These are phyloP conservation scores for Artemisia argyi DNA, from an alignment of 129 eudicot species.

Conservation along the genomic window DNA sequence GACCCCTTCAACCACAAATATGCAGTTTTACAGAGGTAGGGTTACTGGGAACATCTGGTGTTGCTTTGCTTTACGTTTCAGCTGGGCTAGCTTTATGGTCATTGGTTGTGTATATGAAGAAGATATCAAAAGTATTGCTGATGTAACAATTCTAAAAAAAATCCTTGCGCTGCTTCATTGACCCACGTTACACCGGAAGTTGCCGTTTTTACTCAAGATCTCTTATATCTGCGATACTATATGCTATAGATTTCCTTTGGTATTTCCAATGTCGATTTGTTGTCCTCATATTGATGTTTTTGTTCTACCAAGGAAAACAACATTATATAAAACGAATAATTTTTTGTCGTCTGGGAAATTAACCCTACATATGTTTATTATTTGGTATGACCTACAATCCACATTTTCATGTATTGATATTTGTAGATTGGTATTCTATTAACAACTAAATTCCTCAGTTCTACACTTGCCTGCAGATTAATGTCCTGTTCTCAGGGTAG, in stretches of 20 bases:
- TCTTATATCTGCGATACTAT: constrained; percentile 26
- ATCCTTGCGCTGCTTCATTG: constrained; percentile 11
- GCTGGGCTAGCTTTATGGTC: constrained; percentile 96
- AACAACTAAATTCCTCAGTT: neutral
- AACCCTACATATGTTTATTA: constrained; percentile 16
- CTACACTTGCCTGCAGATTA: neutral
- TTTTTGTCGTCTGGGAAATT: constrained; percentile 20
- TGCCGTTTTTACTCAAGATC: constrained; percentile 24
- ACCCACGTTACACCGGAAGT: constrained; percentile 17
- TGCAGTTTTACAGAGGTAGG: constrained; percentile 71
- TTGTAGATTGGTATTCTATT: constrained; percentile 13
- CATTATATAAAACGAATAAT: constrained; percentile 24
- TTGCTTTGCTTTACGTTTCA: constrained; percentile 69
- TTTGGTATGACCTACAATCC: constrained; percentile 13
- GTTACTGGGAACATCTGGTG: constrained; percentile 68
- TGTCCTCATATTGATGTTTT: constrained; percentile 29
- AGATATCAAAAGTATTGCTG: constrained; percentile 88
- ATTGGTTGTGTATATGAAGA: constrained; percentile 82
- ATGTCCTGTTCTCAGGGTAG: neutral
- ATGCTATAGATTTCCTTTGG: constrained; percentile 32
- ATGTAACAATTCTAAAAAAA: constrained; percentile 31
- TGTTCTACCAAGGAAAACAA: constrained; percentile 33
- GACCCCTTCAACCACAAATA: neutral
- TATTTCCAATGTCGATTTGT: constrained; percentile 28
- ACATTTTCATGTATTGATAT: neutral